Evolutionary conservation across 1,284 basidiomycete genomes (phyloP).

Genomic region (Ceratobasidium theobromae): DNA sequence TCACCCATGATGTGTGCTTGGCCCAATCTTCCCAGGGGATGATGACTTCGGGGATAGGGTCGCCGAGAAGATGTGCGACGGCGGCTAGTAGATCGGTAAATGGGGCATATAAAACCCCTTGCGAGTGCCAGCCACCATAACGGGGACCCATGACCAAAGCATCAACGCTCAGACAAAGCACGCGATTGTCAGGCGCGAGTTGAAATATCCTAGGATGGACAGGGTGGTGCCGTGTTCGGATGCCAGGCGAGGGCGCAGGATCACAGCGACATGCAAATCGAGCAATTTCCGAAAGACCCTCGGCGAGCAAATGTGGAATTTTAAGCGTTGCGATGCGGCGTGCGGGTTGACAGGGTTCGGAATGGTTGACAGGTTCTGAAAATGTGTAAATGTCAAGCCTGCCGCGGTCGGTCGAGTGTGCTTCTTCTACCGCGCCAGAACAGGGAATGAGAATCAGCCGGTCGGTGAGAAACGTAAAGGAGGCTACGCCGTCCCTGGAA

Average conservation of each 20-base stretch:
- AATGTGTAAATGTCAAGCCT: neutral
- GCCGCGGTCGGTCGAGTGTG: neutral
- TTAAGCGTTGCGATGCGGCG: conserved; percentile 4
- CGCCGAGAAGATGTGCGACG: neutral
- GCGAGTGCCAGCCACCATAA: neutral
- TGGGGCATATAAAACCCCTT: neutral
- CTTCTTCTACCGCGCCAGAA: neutral
- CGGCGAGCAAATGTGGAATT: neutral
- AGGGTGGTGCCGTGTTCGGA: neutral
- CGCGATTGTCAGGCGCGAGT: neutral
- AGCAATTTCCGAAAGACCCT: neutral
- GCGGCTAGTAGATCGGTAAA: neutral
- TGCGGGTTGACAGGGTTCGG: neutral
- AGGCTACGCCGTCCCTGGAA: too few relatives aligned
- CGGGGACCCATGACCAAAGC: neutral
- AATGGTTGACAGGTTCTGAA: neutral
- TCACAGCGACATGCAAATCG: neutral
- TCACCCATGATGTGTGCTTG: neutral
- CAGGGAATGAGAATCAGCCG: neutral
- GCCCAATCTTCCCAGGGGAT: conserved; percentile 17
- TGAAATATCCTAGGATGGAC: conserved; percentile 4
- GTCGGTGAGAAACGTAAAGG: conserved; percentile 23
- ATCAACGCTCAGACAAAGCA: neutral
- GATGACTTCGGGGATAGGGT: neutral
- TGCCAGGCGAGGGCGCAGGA: neutral